Conservation (phyloP, 2,329 filamentous ascomycete genomes). For the Colletotrichum gloeosporioides region DNA sequence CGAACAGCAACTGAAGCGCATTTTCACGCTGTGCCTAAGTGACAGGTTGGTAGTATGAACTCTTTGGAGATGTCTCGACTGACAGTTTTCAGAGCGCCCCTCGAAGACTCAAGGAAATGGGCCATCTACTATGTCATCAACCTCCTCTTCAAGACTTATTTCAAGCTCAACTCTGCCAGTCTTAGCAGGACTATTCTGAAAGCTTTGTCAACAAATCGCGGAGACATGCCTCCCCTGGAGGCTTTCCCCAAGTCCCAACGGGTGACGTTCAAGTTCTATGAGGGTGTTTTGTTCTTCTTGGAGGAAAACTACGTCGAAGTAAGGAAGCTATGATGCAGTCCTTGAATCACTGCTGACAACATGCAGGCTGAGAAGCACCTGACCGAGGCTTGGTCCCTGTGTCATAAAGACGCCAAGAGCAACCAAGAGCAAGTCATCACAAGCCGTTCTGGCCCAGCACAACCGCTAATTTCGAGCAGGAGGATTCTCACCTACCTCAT, state of each 20-base stretch:
- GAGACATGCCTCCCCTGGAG: constrained; percentile 81
- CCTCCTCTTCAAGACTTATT: constrained; percentile 97
- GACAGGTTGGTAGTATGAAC: constrained; percentile 68
- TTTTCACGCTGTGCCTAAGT: constrained; percentile 88
- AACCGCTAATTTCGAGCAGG: constrained; percentile 45
- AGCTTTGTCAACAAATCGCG: constrained; percentile 76
- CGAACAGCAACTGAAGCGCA: constrained; percentile 86
- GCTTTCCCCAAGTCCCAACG: constrained; percentile 88
- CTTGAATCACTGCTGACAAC: background rate
- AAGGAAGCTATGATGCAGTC: constrained; percentile 17
- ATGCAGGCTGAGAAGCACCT: constrained; percentile 80
- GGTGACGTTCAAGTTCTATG: constrained; percentile 96
- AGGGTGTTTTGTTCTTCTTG: constrained; percentile 90
- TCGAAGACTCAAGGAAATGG: constrained; percentile 96
- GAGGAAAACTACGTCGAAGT: constrained; percentile 91
- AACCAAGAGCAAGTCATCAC: constrained; percentile 77
- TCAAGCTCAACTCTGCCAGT: constrained; percentile 90
- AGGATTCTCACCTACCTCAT: constrained; percentile 95
- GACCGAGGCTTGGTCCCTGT: constrained; percentile 81
- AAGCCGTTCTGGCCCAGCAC: background rate
- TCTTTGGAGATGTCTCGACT: constrained; percentile 21
- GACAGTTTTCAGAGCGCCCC: constrained; percentile 64
- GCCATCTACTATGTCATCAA: constrained; percentile 95
- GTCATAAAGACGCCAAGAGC: constrained; percentile 71
- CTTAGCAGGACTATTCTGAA: constrained; percentile 89